These are phyloP conservation scores for Beauveria scarabaeidicola DNA, from an alignment of 2,329 filamentous ascomycete genomes.

Conservation along the genomic window DNA sequence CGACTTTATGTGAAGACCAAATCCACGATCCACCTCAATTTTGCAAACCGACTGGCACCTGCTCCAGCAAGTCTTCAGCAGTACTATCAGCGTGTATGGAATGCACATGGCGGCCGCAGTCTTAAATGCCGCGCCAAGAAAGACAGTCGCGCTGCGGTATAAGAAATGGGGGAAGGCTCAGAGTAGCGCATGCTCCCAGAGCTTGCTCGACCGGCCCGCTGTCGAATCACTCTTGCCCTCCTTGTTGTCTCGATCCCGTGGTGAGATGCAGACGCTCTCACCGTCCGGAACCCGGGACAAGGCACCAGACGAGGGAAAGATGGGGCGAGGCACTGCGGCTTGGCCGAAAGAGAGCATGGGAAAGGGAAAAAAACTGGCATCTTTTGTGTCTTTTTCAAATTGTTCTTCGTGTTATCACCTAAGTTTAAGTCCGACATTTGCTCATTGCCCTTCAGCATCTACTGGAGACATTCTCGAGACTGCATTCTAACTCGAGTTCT, in stretches of 20 bases:
- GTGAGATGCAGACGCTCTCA: not conserved
- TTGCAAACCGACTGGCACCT: conserved; percentile 4
- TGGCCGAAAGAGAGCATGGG: not conserved
- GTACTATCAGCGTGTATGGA: not conserved
- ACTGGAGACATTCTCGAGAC: not conserved
- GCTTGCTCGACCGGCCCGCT: not conserved
- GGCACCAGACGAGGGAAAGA: not conserved
- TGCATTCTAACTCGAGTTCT: not conserved
- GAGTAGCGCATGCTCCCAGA: not conserved
- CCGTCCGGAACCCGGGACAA: not conserved
- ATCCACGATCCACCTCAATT: not conserved
- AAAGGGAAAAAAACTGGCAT: not conserved
- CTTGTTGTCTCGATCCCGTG: not conserved
- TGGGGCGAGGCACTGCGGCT: not conserved
- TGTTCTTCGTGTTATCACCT: not conserved
- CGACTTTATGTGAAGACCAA: conserved; percentile 11
- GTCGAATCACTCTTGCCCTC: not conserved
- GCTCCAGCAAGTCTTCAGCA: not conserved
- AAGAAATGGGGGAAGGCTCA: not conserved
- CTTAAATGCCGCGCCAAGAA: conserved; percentile 7
- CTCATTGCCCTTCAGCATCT: not conserved
- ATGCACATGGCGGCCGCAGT: not conserved
- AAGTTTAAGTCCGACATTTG: not conserved
- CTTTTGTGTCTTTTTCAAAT: not conserved
- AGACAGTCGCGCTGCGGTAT: not conserved